phyloP scores from a whole-genome alignment of 1,284 basidiomycete species.

The Cryptococcus neoformans region DNA sequence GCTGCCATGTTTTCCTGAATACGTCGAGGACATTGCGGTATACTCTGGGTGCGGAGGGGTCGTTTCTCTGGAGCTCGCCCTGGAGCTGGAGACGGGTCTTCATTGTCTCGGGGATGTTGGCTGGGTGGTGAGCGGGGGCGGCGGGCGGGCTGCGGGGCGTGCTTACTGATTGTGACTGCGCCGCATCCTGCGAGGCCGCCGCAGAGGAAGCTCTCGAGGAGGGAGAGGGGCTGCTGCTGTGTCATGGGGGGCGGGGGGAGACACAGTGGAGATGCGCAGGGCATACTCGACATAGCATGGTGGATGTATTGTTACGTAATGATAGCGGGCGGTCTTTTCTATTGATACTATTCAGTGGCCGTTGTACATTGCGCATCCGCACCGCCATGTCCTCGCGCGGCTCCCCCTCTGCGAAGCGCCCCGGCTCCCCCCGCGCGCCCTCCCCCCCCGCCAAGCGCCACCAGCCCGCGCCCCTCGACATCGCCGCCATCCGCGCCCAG shows the following conservation, averaged over 20 bases:
- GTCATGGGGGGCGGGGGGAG: too few relatives aligned
- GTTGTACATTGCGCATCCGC: background rate
- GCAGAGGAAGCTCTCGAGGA: slow-evolving; percentile 71
- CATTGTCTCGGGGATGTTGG: slow-evolving; percentile 69
- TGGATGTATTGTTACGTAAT: too few relatives aligned
- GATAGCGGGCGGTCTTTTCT: too few relatives aligned
- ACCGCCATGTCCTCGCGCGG: slow-evolving; percentile 20
- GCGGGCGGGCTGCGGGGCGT: too few relatives aligned
- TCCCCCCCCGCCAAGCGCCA: slow-evolving; percentile 14
- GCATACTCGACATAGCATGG: too few relatives aligned
- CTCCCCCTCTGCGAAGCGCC: slow-evolving; percentile 19
- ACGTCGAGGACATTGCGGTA: slow-evolving; percentile 89
- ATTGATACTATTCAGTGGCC: too few relatives aligned
- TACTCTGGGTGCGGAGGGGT: slow-evolving; percentile 61
- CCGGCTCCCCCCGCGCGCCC: slow-evolving; percentile 7
- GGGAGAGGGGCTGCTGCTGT: slow-evolving; percentile 25
- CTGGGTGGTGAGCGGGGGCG: slow-evolving; percentile 27
- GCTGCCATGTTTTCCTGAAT: slow-evolving; percentile 79
- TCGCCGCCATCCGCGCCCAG: slow-evolving; percentile 58
- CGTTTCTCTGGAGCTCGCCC: slow-evolving; percentile 79
- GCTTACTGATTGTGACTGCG: slow-evolving; percentile 62
- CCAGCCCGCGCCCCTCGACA: slow-evolving; percentile 22
- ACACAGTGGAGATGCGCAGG: too few relatives aligned
- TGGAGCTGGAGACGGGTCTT: slow-evolving; percentile 94
- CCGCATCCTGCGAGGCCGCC: slow-evolving; percentile 85